A percentile compares a stretch with the other conserved stretches of the same genome.
Evolutionary conservation across 331 rosid species (phyloP).

Genomic region (Prunus yedoensis): DNA sequence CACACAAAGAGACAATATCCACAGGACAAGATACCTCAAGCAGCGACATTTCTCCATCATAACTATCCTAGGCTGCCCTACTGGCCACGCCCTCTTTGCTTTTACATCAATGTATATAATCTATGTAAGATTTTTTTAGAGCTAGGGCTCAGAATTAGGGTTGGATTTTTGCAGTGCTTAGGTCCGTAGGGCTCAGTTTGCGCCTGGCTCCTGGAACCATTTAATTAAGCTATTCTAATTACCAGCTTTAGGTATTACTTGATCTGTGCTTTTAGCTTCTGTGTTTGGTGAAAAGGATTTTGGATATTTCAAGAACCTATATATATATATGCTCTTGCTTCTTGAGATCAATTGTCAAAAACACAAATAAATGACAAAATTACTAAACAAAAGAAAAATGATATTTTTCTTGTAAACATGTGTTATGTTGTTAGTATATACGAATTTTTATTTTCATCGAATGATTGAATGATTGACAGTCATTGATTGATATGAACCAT

Average conservation of each 20-base stretch:
- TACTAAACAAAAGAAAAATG: neutral
- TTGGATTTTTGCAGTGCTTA: neutral
- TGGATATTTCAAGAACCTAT: neutral
- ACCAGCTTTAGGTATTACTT: conserved; percentile 16
- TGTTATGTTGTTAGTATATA: neutral
- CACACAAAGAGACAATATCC: conserved; percentile 43
- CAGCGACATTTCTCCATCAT: conserved; percentile 61
- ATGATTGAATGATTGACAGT: neutral
- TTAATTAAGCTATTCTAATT: neutral
- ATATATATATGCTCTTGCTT: neutral
- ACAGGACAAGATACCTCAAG: conserved; percentile 47
- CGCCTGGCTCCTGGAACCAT: no score
- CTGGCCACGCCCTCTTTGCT: neutral
- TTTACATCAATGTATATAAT: conserved; percentile 1
- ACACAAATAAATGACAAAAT: neutral
- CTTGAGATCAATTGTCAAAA: neutral
- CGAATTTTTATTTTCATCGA: neutral
- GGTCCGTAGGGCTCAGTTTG: neutral
- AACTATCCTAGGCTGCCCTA: conserved; percentile 9
- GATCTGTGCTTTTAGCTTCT: conserved; percentile 10
- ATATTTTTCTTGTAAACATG: neutral
- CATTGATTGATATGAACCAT: neutral
- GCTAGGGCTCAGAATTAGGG: neutral
- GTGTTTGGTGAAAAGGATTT: neutral
- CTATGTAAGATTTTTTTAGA: neutral